These are phyloP conservation scores for Hericium coralloides DNA, from an alignment of 768 basidiomycete genomes.

Conservation along the genomic window DNA sequence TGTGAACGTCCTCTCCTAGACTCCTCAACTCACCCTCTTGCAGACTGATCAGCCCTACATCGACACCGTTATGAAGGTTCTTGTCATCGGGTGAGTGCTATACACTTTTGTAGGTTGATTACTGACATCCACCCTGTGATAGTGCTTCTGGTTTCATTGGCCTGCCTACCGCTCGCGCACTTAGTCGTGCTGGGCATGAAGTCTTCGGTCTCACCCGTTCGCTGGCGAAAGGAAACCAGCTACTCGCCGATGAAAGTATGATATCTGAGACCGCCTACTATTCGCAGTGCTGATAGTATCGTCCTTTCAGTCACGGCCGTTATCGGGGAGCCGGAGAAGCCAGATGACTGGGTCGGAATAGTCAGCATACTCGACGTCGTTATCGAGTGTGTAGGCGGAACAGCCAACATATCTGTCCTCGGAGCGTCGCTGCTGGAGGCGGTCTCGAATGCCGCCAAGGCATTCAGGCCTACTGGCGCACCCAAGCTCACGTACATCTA, in stretches of 20 bases:
- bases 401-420: constrained; percentile 10
- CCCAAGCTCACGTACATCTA: constrained; percentile 37
- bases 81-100: not conserved
- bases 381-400: constrained; percentile 24
- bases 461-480: constrained; percentile 20
- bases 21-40: too few relatives aligned
- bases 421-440: constrained; percentile 19
- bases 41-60: not conserved
- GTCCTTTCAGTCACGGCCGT: not conserved
- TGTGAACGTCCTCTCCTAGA: too few relatives aligned
- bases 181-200: constrained; percentile 35
- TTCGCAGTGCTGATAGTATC: constrained; percentile 8
- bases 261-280: not conserved
- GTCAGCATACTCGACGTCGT: constrained; percentile 26
- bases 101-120: not conserved
- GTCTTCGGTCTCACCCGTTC: constrained; percentile 39
- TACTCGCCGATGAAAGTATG: constrained; percentile 34
- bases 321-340: not conserved
- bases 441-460: constrained; percentile 17
- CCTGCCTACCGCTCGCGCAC: constrained; percentile 33
- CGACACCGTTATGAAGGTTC: not conserved
- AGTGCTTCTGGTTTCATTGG: constrained; percentile 40
- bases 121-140: not conserved
- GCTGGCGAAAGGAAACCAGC: constrained; percentile 21
- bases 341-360: constrained; percentile 12